A percentile compares a stretch with the other conserved stretches of the same genome.
phyloP scores from a whole-genome alignment of 1,139 yeast species.

The Geotrichum candidum region DNA sequence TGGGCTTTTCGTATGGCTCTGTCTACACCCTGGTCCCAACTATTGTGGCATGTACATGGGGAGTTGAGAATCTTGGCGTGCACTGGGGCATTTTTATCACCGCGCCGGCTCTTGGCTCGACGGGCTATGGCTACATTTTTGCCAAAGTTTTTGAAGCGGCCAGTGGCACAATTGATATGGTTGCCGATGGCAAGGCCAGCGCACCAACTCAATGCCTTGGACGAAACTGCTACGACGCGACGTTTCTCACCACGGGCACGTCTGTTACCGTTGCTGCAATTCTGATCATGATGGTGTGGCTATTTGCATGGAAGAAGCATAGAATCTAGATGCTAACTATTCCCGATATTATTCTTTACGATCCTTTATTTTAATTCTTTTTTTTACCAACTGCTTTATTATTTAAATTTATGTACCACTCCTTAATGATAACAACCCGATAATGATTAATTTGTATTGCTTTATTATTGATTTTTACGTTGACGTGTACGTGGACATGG shows the following conservation, averaged over 20 bases:
- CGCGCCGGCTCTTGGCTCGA: conserved; percentile 85
- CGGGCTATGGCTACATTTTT: conserved; percentile 62
- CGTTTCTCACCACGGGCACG: conserved; percentile 7
- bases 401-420: neutral
- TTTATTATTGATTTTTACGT: too few relatives aligned
- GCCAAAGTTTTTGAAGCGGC: conserved; percentile 56
- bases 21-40: conserved; percentile 82
- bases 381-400: too few relatives aligned
- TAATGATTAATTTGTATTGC: neutral
- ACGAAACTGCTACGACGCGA: conserved; percentile 5
- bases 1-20: conserved; percentile 78
- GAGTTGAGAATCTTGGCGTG: conserved; percentile 81
- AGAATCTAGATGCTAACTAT: neutral
- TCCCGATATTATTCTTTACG: neutral
- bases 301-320: conserved; percentile 11
- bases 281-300: conserved; percentile 6
- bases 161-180: conserved; percentile 13
- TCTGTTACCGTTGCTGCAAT: conserved; percentile 1
- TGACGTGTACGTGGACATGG: neutral
- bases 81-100: conserved; percentile 89
- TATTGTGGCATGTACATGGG: conserved; percentile 78
- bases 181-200: conserved; percentile 9
- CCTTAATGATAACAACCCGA: neutral
- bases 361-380: neutral
- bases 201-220: conserved; percentile 3